Conservation (phyloP, 176 grass and related monocot species). For the Cenchrus fungigraminus region DNA sequence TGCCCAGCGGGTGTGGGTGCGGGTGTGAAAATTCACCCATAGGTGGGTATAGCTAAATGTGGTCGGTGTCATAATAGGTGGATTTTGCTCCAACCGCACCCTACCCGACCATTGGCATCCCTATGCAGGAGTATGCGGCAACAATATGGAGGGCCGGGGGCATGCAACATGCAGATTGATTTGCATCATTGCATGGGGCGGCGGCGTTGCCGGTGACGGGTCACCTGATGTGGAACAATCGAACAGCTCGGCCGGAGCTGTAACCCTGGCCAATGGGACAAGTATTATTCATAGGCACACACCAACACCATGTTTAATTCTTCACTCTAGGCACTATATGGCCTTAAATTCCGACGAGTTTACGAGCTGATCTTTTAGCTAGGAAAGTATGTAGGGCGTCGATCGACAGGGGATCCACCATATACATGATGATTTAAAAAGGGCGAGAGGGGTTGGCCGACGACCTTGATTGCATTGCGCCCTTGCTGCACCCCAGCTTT, state of each 20-base stretch:
- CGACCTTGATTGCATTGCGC: conserved; percentile 41
- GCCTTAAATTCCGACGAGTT: conserved; percentile 46
- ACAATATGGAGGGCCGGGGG: too few species aligned
- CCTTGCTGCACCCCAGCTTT: not conserved
- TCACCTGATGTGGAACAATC: conserved; percentile 1
- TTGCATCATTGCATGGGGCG: not conserved
- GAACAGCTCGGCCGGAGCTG: conserved; percentile 37
- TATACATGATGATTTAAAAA: not conserved
- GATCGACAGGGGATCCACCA: not conserved
- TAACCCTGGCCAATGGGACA: conserved; percentile 41
- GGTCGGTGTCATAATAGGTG: too few species aligned
- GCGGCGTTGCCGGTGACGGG: not conserved
- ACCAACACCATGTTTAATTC: conserved; percentile 34
- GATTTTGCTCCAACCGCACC: too few species aligned
- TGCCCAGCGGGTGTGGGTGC: too few species aligned
- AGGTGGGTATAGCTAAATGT: too few species aligned
- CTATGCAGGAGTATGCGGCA: too few species aligned
- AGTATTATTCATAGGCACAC: conserved; percentile 50
- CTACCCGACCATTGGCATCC: too few species aligned
- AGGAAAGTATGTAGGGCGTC: not conserved
- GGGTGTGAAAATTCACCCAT: too few species aligned
- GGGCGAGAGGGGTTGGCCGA: conserved; percentile 42
- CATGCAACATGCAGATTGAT: too few species aligned
- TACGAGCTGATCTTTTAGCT: conserved; percentile 58
- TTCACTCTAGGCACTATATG: conserved; percentile 48